Percentiles rank a stretch among this genome's conserved stretches.
These are phyloP conservation scores for Cyberlindnera euphorbiiphila DNA, from an alignment of 805 yeast species.

Conservation along the genomic window DNA sequence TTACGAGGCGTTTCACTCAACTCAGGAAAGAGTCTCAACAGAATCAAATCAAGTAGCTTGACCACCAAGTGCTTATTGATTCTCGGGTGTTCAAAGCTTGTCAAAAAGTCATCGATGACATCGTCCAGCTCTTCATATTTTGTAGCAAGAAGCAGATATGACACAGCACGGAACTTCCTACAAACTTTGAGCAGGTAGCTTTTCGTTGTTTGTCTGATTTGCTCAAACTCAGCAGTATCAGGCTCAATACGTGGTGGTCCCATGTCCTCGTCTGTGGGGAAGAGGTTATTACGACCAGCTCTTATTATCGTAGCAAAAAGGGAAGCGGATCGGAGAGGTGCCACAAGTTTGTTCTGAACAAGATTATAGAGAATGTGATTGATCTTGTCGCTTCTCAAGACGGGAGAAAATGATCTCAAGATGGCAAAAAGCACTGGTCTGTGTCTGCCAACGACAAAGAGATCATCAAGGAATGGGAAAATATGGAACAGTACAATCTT, in stretches of 20 bases:
- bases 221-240: conserved; percentile 34
- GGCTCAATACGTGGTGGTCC: conserved; percentile 46
- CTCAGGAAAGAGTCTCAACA: conserved; percentile 40
- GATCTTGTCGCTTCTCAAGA: conserved; percentile 12
- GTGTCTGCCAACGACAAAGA: conserved; percentile 16
- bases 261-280: conserved; percentile 47
- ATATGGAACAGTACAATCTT: conserved; percentile 17
- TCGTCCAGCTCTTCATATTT: conserved; percentile 24
- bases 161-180: conserved; percentile 15
- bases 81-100: conserved; percentile 33
- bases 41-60: conserved; percentile 38
- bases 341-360: conserved; percentile 18
- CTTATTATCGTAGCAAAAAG: conserved; percentile 24
- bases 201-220: conserved; percentile 28
- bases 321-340: conserved; percentile 16
- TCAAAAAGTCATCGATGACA: conserved; percentile 31
- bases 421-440: conserved; percentile 33
- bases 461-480: conserved; percentile 24
- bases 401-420: conserved; percentile 22
- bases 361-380: conserved; percentile 23
- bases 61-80: conserved; percentile 43
- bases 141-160: conserved; percentile 21
- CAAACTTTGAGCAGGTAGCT: conserved; percentile 26
- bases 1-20: conserved; percentile 11
- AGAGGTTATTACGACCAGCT: conserved; percentile 36